These are phyloP conservation scores for Acacia concinna DNA, from an alignment of 331 rosid genomes.

Conservation along the genomic window DNA sequence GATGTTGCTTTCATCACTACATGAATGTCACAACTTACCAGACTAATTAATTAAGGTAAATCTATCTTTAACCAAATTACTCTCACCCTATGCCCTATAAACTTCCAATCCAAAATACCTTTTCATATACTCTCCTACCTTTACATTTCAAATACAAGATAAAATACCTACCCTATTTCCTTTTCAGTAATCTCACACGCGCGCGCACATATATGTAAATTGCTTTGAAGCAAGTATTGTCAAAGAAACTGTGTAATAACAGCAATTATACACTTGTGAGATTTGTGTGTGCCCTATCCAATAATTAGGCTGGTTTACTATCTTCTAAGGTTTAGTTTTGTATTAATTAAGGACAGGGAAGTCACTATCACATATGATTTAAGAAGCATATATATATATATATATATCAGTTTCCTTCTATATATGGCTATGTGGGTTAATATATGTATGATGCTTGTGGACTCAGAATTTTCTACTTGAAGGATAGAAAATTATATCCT, in stretches of 20 bases:
- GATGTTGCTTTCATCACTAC: slow-evolving; percentile 2
- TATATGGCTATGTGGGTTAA: slow-evolving; percentile 5
- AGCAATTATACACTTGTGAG: background rate
- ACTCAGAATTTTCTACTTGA: slow-evolving; percentile 26
- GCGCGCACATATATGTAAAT: slow-evolving; percentile 23
- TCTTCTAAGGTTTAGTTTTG: background rate
- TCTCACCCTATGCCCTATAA: background rate
- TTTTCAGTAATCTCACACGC: slow-evolving; percentile 28
- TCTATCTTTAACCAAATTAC: background rate
- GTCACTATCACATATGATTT: background rate
- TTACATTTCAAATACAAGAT: slow-evolving; percentile 2
- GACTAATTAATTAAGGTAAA: background rate
- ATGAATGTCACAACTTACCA: background rate
- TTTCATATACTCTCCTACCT: background rate
- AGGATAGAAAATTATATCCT: slow-evolving; percentile 8
- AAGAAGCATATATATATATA: background rate
- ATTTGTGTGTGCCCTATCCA: background rate
- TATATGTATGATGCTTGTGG: background rate
- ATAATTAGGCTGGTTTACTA: background rate
- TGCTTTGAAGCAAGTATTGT: slow-evolving; percentile 49
- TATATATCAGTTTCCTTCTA: slow-evolving; percentile 6
- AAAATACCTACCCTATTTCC: slow-evolving; percentile 5
- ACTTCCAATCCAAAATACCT: background rate
- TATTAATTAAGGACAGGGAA: background rate
- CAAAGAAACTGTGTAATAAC: background rate